These are phyloP conservation scores for Gloeostereum incarnatum DNA, from an alignment of 768 basidiomycete species.

Conservation along the genomic window DNA sequence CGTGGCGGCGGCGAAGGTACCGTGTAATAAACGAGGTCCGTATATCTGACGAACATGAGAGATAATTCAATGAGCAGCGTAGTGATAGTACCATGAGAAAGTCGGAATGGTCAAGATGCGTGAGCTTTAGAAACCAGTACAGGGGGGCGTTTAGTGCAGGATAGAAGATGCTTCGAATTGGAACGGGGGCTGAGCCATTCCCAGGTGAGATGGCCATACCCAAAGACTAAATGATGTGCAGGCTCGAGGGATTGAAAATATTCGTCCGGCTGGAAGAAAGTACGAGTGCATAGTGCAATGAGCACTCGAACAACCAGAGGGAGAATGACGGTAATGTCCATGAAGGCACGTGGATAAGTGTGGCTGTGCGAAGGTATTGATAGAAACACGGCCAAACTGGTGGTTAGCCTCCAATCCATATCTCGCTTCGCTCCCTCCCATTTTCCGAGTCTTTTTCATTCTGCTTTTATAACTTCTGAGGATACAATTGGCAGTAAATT, in stretches of 20 bases:
- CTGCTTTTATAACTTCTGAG: too few relatives aligned
- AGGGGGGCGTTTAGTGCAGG: slow-evolving; percentile 74
- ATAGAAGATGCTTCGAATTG: slow-evolving; percentile 76
- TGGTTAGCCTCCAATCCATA: too few relatives aligned
- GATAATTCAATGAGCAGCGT: slow-evolving; percentile 4
- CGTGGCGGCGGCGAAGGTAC: slow-evolving; percentile 66
- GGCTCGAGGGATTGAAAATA: slow-evolving; percentile 93
- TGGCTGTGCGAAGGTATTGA: neutral
- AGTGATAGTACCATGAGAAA: slow-evolving; percentile 53
- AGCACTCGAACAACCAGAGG: slow-evolving; percentile 44
- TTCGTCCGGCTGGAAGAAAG: slow-evolving; percentile 96
- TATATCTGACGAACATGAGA: slow-evolving; percentile 38
- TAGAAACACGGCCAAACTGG: neutral
- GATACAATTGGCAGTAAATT: too few relatives aligned
- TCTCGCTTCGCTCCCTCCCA: too few relatives aligned
- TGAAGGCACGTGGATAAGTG: slow-evolving; percentile 1
- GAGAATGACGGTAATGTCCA: slow-evolving; percentile 12
- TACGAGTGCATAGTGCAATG: slow-evolving; percentile 62
- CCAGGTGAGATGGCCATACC: slow-evolving; percentile 91
- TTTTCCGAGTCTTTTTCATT: too few relatives aligned
- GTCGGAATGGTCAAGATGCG: slow-evolving; percentile 39
- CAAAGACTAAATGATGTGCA: slow-evolving; percentile 82
- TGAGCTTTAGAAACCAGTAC: slow-evolving; percentile 59
- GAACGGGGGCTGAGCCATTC: slow-evolving; percentile 73
- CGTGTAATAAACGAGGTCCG: slow-evolving; percentile 71